Percentiles rank a stretch among this genome's conserved stretches.
These are phyloP conservation scores for Echinochloa phyllopogon DNA, from an alignment of 176 grass and related monocot species.

Conservation along the genomic window DNA sequence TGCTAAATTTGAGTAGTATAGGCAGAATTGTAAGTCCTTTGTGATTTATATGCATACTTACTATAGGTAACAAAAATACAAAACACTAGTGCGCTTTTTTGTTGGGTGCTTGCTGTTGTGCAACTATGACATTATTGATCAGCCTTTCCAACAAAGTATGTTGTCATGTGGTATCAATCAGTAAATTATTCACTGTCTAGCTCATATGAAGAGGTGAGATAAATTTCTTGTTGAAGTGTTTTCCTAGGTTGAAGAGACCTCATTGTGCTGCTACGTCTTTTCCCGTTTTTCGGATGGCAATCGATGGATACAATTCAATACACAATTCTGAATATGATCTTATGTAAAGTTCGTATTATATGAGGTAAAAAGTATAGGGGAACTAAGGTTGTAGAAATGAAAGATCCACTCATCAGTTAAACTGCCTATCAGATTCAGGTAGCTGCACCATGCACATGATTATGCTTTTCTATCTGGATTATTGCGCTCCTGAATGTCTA, in stretches of 20 bases:
- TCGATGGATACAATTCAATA: conserved; percentile 7
- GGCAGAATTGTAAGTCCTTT: neutral
- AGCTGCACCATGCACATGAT: no score
- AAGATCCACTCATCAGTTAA: neutral
- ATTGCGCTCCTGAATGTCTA: no score
- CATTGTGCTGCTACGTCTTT: conserved; percentile 9
- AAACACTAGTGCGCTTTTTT: neutral
- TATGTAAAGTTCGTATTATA: conserved; percentile 15
- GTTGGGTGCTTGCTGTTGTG: conserved; percentile 7
- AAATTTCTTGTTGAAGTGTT: neutral
- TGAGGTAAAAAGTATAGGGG: neutral
- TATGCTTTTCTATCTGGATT: no score
- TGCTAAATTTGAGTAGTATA: conserved; percentile 1
- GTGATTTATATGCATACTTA: neutral
- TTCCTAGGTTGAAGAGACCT: neutral
- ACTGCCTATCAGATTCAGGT: neutral
- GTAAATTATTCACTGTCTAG: conserved; percentile 24
- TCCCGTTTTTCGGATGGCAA: neutral
- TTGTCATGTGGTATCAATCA: conserved; percentile 14
- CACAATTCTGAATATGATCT: conserved; percentile 7
- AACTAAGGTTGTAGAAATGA: neutral
- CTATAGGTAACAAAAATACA: conserved; percentile 8
- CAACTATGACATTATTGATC: conserved; percentile 11
- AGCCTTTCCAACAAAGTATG: conserved; percentile 7
- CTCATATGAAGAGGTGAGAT: neutral